Evolutionary conservation across 345 rosid genomes (phyloP).

Genomic region (Hirschfeldia incana): DNA sequence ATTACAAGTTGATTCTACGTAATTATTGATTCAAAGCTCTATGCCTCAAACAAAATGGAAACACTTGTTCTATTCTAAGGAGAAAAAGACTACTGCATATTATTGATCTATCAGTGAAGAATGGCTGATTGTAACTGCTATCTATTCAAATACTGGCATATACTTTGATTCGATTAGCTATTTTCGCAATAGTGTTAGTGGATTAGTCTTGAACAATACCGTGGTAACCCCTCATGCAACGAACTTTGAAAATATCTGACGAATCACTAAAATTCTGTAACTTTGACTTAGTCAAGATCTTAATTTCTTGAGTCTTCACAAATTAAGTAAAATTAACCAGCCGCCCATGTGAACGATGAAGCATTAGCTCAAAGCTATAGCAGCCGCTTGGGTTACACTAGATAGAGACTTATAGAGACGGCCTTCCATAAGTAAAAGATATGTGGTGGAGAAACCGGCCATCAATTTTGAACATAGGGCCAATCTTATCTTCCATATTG

Average conservation of each 20-base stretch:
- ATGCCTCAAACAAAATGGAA: not conserved
- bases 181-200: no score
- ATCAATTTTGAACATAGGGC: not conserved
- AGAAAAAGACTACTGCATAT: no score
- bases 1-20: not conserved
- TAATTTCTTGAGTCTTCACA: not conserved
- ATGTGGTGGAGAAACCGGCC: not conserved
- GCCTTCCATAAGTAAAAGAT: not conserved
- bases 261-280: not conserved
- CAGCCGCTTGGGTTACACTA: not conserved
- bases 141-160: no score
- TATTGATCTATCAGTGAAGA: no score
- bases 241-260: not conserved
- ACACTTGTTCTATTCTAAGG: not conserved
- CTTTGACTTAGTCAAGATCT: not conserved
- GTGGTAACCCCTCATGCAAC: not conserved
- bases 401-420: not conserved
- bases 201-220: no score
- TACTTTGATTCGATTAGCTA: no score
- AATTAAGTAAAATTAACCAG: not conserved
- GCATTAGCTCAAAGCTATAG: not conserved
- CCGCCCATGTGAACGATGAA: not conserved
- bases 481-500: not conserved
- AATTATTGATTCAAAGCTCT: not conserved
- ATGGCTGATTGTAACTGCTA: no score